Base-by-base conservation (phyloP, 495 filamentous ascomycete genomes). In the Halenospora varia region DNA sequence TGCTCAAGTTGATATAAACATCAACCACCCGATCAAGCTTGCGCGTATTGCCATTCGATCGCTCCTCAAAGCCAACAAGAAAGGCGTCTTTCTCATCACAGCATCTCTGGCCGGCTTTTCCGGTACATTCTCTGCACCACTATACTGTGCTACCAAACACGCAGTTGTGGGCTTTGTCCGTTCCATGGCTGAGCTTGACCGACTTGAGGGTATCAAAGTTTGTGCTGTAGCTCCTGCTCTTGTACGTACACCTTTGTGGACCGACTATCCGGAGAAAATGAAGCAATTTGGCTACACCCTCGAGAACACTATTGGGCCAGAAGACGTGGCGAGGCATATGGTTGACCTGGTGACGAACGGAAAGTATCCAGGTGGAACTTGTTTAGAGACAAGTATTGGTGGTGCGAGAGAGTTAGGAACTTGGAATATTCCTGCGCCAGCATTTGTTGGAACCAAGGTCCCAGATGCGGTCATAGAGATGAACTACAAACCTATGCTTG, bases 71-170 rank as follows among this genome's bases (percentile, higher is more conserved):
- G 53, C 57, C 6, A 51, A 66, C 13, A 73, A 72, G 58, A 65
- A 63, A 59, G 65, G 70, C 45, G 60, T 74, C 22, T 35, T 68
- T 0, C 35, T 65, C 39, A 54, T 66, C 18, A 52, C 65, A 2
- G 55, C 70, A 3, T 63, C 57, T 25, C 53, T 69, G 2, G 69
- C 63, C 6, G 72, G 72, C 3, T 57, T 53, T 10, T 4, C 19
- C 15, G 26, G 44, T 8, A 11, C 17, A 13, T 48, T 48, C 25
- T 11, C 25, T 19, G 60, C 58, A 10, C 57, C 69, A 3, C 47
- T 75, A 3, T 74, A 73, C 53, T 72, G 62, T 56, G 66, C 72
- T 1, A 63, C 56, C 17, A 75, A 74, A 53, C 68, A 73, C 56
- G 70, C 69, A 1, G 44, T 74, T 18, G 56, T 71, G 2, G 70